phyloP scores from a whole-genome alignment of 208 protist species.

The Entamoeba histolytica region DNA sequence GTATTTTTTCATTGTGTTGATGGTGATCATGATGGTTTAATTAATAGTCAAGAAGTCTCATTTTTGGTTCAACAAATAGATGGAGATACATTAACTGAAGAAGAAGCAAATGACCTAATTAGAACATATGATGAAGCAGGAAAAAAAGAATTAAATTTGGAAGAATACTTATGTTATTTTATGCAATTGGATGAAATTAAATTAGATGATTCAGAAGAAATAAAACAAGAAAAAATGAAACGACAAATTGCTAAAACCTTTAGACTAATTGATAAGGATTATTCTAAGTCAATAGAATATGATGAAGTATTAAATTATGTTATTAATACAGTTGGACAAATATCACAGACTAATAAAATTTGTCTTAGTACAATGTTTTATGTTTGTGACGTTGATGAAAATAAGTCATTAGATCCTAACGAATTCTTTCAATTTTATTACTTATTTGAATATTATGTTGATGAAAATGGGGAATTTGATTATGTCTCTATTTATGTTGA shows the following conservation, averaged over 20 bases:
- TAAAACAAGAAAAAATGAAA: background rate
- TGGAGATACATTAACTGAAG: background rate
- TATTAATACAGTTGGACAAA: background rate
- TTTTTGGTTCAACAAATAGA: background rate
- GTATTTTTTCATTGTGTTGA: background rate
- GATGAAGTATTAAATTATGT: background rate
- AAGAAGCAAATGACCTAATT: background rate
- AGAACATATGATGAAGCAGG: background rate
- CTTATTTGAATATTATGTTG: background rate
- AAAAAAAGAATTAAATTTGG: background rate
- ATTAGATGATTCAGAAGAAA: background rate
- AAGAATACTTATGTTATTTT: background rate
- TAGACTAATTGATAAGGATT: background rate
- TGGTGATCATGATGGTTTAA: background rate
- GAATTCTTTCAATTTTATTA: background rate
- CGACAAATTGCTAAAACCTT: background rate
- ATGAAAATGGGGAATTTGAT: background rate
- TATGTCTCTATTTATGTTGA: background rate
- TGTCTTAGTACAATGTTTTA: background rate
- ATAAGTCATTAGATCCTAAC: background rate
- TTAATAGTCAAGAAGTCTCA: background rate
- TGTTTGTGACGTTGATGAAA: background rate
- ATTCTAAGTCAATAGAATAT: background rate
- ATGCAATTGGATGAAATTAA: background rate
- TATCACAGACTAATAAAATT: background rate